Base-by-base conservation (phyloP, 2,329 filamentous ascomycete species). In the Pseudogymnoascus sp. region DNA sequence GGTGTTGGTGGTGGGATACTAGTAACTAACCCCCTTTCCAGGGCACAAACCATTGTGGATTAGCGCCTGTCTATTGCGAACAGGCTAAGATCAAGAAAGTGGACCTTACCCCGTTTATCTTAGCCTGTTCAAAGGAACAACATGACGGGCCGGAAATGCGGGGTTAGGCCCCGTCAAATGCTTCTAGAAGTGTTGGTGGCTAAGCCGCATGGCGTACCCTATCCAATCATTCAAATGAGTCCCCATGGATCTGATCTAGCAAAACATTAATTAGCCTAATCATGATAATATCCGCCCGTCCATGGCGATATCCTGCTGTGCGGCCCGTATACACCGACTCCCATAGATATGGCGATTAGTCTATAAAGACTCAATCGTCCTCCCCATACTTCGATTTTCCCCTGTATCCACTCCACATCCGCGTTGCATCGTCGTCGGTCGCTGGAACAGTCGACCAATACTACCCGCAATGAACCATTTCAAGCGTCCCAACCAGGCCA, bases 401-500 rank as follows among this genome's bases (percentile, higher is more conserved):
- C 39, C 39, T 21, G 39, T 41, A 41, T 41, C 39, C 39, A 24
- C 39, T 41, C 39, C 39, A 41, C 39, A 15, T 41, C 39, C 39
- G 15, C 39, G 15, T 41, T 21, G 17, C 39, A 41, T 41, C 39
- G 39, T 41, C 39, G 17, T 41, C 39, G 39, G 39, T 41, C 39
- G 17, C 39, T 41, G 39, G 39, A 41, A 41, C 39, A 41, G 17
- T 41, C 39, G 39, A 13, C 39, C 39, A 41, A 41, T 24, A 41
- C 39, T 41, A 41, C 39, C 37, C 39, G 17, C 39, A 41, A 41
- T 41, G 39, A 41, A 5, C 39, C 39, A 24, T 41, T 41, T 41
- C 39, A 41, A 41, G 39, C 39, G 39, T 41, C 17, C 39, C 39
- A 41, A 41, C 39, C 62, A 68, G 64, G 69, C 70, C 17, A 72